Evolutionary conservation across 108 stramenopile species (phyloP), one percentile per base, ranked within the genome.

Genomic region (Nitzschia palea): DNA sequence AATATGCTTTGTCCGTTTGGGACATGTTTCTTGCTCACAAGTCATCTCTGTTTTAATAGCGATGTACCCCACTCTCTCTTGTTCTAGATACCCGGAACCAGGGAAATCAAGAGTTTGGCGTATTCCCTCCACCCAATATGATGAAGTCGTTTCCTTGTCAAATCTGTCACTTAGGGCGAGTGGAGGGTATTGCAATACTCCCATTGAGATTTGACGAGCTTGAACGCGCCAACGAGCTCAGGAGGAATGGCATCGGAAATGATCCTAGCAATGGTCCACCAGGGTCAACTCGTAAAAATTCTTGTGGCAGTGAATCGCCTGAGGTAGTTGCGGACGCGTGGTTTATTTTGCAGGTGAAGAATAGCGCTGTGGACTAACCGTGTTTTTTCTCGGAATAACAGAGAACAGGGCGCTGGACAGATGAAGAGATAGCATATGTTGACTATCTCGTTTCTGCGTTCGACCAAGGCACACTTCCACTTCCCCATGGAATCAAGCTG

Each of bases 401-500:
- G 27, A 84, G 91, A 29, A 93, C 91, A 1, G 91, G 91, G 37
- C 83, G 88, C 5, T 93, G 91, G 91, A 81, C 83, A 15, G 58
- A 76, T 0, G 86, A 87, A 44, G 91, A 93, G 65, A 82, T 79
- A 34, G 68, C 74, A 15, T 86, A 74, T 43, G 84, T 81, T 0
- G 83, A 93, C 44, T 73, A 69, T 28, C 55, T 93, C 9, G 84
- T 89, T 27, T 54, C 77, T 62, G 60, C 68, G 5, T 93, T 93
- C 62, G 91, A 93, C 45, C 56, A 79, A 25, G 86, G 88, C 20
- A 36, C 58, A 18, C 65, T 93, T 17, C 80, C 86, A 4, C 48
- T 89, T 9, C 83, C 86, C n/a, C 83, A 93, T 30, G 91, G 91
- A 0, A 74, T 93, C 52, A 87, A 87, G 30, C 59, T 89, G 58